Percentiles rank a stretch among this genome's conserved stretches.
Evolutionary conservation across 1,139 yeast species (phyloP).

Genomic region (Diutina catenulata): DNA sequence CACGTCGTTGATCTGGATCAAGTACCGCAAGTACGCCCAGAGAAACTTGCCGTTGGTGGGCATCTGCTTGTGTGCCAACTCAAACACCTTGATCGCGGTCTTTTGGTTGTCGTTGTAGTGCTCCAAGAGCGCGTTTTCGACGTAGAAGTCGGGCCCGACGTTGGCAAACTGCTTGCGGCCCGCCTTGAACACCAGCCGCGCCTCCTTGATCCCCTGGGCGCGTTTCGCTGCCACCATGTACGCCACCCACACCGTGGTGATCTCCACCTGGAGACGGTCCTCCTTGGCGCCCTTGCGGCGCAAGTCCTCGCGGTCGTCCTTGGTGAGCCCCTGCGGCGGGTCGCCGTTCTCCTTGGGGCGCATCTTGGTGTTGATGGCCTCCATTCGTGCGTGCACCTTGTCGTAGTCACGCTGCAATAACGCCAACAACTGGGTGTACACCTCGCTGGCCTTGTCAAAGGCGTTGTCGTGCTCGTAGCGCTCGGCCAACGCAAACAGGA

Average conservation of each 20-base stretch:
- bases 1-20: slow-evolving; percentile 62
- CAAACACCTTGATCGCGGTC: slow-evolving; percentile 69
- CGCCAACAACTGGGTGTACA: slow-evolving; percentile 39
- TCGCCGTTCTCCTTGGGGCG: slow-evolving; percentile 7
- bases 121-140: slow-evolving; percentile 78
- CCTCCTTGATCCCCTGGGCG: slow-evolving; percentile 56
- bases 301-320: slow-evolving; percentile 9
- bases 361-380: slow-evolving; percentile 12
- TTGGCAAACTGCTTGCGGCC: slow-evolving; percentile 38
- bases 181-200: slow-evolving; percentile 54
- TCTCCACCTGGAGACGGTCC: slow-evolving; percentile 19
- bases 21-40: slow-evolving; percentile 58
- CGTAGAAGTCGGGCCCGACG: slow-evolving; percentile 64
- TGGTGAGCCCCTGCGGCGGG: neutral
- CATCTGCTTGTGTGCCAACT: slow-evolving; percentile 61
- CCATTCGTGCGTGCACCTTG: slow-evolving; percentile 14
- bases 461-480: slow-evolving; percentile 50
- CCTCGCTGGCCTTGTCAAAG: slow-evolving; percentile 37
- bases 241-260: slow-evolving; percentile 41
- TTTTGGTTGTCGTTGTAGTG: slow-evolving; percentile 53
- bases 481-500: slow-evolving; percentile 62
- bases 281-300: slow-evolving; percentile 10
- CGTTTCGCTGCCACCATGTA: slow-evolving; percentile 53
- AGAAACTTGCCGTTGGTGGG: slow-evolving; percentile 50
- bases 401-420: slow-evolving; percentile 24